Evolutionary conservation across 805 yeast genomes (phyloP).

Genomic region (Yamadazyma scolyti): DNA sequence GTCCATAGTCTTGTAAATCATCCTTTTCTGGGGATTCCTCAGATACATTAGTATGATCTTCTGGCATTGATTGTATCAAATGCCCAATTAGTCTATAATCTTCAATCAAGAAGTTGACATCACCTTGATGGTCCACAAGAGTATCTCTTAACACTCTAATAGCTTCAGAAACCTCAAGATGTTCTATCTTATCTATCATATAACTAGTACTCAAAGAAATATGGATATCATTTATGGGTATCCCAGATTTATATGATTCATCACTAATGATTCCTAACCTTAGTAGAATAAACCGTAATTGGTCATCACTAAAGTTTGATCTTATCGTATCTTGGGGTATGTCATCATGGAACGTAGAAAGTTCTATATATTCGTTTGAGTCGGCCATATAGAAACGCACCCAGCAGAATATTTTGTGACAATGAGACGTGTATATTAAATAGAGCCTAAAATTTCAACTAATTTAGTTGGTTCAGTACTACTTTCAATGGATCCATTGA

Average conservation of each 20-base stretch:
- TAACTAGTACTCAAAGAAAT: slow-evolving; percentile 12
- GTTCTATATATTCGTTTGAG: slow-evolving; percentile 9
- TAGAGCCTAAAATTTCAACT: slow-evolving; percentile 31
- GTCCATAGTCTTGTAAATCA: slow-evolving; percentile 6
- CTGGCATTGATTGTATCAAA: slow-evolving; percentile 3
- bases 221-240: slow-evolving; percentile 8
- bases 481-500: slow-evolving; percentile 55
- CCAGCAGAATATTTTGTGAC: no score
- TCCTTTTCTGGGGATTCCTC: slow-evolving; percentile 5
- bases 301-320: slow-evolving; percentile 2
- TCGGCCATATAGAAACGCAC: no score
- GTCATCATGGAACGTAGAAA: not conserved
- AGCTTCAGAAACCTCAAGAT: slow-evolving; percentile 20
- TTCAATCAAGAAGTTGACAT: slow-evolving; percentile 32
- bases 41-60: not conserved
- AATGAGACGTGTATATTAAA: not conserved
- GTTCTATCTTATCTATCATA: slow-evolving; percentile 28
- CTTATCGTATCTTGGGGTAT: no score
- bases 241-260: slow-evolving; percentile 10
- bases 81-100: slow-evolving; percentile 31
- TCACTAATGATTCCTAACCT: slow-evolving; percentile 22
- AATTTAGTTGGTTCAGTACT: slow-evolving; percentile 51
- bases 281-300: slow-evolving; percentile 14
- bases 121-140: slow-evolving; percentile 30
- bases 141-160: slow-evolving; percentile 30